These are phyloP conservation scores for Neonectria hederae DNA, from an alignment of 2,329 filamentous ascomycete species.

Conservation along the genomic window DNA sequence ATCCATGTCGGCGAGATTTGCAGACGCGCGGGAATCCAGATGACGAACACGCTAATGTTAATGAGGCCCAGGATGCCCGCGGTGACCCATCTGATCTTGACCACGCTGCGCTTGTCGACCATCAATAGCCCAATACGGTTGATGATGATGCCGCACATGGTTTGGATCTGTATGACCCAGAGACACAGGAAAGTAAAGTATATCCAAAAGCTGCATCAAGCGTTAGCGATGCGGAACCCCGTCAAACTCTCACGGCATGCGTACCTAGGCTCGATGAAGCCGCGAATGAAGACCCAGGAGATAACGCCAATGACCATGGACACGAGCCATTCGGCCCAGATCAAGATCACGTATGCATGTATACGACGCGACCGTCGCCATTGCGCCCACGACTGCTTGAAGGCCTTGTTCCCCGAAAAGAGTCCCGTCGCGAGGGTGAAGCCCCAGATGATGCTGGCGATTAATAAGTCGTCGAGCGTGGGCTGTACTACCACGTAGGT, in stretches of 20 bases:
- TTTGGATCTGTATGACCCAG: constrained; percentile 47
- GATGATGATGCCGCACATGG: constrained; percentile 59
- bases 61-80: constrained; percentile 17
- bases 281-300: constrained; percentile 33
- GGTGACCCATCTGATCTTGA: constrained; percentile 13
- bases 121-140: constrained; percentile 50
- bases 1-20: constrained; percentile 14
- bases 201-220: constrained; percentile 33
- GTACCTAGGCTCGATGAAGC: constrained; percentile 30
- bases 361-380: constrained; percentile 21
- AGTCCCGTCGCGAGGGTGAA: constrained; percentile 36
- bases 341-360: constrained; percentile 31
- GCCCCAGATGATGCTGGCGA: constrained; percentile 41
- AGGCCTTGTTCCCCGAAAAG: constrained; percentile 32
- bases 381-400: constrained; percentile 33
- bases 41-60: constrained; percentile 21
- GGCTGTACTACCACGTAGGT: constrained; percentile 26
- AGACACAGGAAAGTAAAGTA: constrained; percentile 30
- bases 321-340: constrained; percentile 36
- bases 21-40: constrained; percentile 23
- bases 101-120: constrained; percentile 10
- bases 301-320: constrained; percentile 35
- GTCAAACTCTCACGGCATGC: neutral
- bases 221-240: neutral
- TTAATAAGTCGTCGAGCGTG: constrained; percentile 27